phyloP scores from a whole-genome alignment of 192 early-diverging fungal species.

The Allomyces macrogynus region DNA sequence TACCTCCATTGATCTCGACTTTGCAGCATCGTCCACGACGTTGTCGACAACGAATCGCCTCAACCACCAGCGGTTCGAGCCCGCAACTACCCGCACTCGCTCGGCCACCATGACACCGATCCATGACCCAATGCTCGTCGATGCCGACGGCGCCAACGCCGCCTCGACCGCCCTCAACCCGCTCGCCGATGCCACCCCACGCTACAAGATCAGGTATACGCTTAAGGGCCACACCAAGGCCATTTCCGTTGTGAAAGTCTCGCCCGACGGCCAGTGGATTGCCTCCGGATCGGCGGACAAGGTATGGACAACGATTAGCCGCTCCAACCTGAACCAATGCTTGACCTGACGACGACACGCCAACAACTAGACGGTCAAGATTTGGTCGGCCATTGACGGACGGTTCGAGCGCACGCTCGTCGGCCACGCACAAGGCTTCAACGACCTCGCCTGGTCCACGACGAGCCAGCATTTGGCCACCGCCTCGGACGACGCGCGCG shows the following conservation, averaged over 20 bases:
- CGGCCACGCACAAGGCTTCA: conserved; percentile 82
- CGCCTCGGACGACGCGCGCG: conserved; percentile 58
- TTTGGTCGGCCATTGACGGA: conserved; percentile 80
- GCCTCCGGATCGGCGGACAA: conserved; percentile 57
- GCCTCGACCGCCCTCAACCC: too few species aligned
- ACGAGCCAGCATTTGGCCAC: conserved; percentile 76
- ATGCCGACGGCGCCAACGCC: too few species aligned
- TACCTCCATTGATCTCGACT: too few species aligned
- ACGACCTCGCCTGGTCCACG: conserved; percentile 86
- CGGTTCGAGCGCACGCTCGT: conserved; percentile 65
- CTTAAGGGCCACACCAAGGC: conserved; percentile 88
- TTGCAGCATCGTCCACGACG: too few species aligned
- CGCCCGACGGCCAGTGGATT: conserved; percentile 93
- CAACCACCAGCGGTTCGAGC: too few species aligned
- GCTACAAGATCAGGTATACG: conserved; percentile 71
- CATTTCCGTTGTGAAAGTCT: conserved; percentile 88
- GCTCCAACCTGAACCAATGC: too few species aligned
- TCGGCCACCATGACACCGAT: too few species aligned
- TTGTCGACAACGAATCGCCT: too few species aligned
- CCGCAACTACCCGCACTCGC: too few species aligned
- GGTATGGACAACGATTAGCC: not conserved
- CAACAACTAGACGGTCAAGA: conserved; percentile 64
- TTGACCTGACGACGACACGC: not conserved
- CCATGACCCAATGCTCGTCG: too few species aligned
- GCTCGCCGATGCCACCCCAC: conserved; percentile 17